Conservation (phyloP, 768 basidiomycete genomes). For the Coprinopsis cinerea region DNA sequence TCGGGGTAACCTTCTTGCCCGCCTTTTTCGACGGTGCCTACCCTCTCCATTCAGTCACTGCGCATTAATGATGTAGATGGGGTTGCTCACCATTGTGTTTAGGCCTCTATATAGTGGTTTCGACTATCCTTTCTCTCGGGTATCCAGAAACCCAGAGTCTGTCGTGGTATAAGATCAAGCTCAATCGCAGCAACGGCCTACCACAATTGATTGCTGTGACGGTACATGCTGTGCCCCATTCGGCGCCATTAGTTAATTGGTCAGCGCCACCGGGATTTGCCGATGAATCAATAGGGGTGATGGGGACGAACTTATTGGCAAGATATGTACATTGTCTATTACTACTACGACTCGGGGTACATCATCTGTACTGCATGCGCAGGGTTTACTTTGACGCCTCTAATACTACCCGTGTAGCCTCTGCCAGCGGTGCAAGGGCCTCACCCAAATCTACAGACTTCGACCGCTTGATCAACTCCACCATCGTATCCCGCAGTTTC, state of each 20-base stretch:
- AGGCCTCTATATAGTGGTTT: neutral
- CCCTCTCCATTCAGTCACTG: neutral
- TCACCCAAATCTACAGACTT: constrained; percentile 25
- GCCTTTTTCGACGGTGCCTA: constrained; percentile 90
- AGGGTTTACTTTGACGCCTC: constrained; percentile 4
- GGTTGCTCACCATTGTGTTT: neutral
- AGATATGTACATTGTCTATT: too few species aligned
- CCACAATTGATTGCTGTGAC: neutral
- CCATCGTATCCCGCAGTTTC: constrained; percentile 50
- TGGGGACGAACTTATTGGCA: too few species aligned
- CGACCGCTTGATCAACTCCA: constrained; percentile 39
- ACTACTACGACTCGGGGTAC: too few species aligned
- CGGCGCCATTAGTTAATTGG: neutral
- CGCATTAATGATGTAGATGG: neutral
- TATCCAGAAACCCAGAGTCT: too few species aligned
- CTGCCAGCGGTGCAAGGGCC: constrained; percentile 43
- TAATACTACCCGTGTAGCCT: constrained; percentile 38
- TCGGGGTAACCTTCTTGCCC: constrained; percentile 72
- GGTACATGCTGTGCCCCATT: neutral
- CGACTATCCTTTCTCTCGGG: neutral
- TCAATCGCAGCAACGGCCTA: constrained; percentile 1
- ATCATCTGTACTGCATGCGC: too few species aligned
- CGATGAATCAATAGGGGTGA: too few species aligned
- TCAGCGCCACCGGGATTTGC: neutral
- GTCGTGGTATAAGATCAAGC: neutral